phyloP scores from a whole-genome alignment of 352 stramenopile species.

The Blastocystis sp. region DNA sequence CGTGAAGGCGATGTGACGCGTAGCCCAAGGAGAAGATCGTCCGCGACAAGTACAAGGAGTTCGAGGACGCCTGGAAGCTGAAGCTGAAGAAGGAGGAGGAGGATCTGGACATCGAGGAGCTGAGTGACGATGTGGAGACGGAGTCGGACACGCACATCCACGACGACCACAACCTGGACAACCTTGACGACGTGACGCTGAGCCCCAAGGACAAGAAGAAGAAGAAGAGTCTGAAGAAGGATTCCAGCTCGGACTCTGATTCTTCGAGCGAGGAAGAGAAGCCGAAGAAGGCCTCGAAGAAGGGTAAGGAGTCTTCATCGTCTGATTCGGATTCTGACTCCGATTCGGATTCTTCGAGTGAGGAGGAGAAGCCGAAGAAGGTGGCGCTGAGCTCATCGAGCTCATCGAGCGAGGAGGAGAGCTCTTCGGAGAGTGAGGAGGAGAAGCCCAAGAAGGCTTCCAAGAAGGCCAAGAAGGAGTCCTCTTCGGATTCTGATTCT shows the following conservation, averaged over 20 bases:
- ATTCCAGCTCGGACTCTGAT: constrained; percentile 4
- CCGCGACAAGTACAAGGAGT: constrained; percentile 67
- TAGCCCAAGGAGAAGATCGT: constrained; percentile 66
- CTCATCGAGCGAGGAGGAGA: no score
- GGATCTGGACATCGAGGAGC: constrained; percentile 65
- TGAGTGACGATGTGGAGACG: constrained; percentile 52
- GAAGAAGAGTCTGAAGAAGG: constrained; percentile 43
- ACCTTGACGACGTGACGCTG: constrained; percentile 37
- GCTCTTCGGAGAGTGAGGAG: no score
- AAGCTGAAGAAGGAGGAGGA: constrained; percentile 68
- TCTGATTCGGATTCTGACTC: constrained; percentile 4
- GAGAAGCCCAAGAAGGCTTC: not conserved
- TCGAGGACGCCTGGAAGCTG: constrained; percentile 63
- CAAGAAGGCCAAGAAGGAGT: not conserved
- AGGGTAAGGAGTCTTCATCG: not conserved
- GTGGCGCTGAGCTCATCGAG: no score
- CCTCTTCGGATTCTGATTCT: constrained; percentile 31
- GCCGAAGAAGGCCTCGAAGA: not conserved
- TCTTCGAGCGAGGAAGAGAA: constrained; percentile 22
- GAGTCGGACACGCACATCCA: constrained; percentile 66
- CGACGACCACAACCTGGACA: constrained; percentile 60
- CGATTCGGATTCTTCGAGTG: constrained; percentile 46
- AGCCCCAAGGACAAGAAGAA: not conserved
- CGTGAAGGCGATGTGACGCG: not conserved
- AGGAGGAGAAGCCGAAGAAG: not conserved